phyloP scores from a whole-genome alignment of 2,329 filamentous ascomycete species.

The Aspergillus fructus region DNA sequence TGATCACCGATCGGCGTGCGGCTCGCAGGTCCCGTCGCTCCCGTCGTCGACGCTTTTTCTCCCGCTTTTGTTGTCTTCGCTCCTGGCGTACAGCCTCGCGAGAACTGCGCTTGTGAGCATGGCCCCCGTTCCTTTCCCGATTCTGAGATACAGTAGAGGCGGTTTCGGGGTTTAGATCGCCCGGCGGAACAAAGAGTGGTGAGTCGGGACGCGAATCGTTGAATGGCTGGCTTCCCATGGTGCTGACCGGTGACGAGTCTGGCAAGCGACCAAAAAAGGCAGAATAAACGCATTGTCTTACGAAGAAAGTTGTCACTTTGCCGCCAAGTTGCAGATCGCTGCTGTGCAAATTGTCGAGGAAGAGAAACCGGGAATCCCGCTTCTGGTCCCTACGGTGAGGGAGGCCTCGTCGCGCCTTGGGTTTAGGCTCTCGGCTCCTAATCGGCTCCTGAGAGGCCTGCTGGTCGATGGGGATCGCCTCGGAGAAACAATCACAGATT shows the following conservation, averaged over 20 bases:
- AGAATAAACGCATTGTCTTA: background rate
- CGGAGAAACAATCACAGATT: constrained; percentile 18
- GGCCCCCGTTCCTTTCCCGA: background rate
- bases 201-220: too few relatives aligned
- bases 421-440: background rate
- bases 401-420: constrained; percentile 11
- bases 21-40: background rate
- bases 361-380: constrained; percentile 21
- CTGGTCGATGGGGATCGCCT: constrained; percentile 14
- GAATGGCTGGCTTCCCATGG: too few relatives aligned
- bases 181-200: background rate
- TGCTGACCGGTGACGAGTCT: background rate
- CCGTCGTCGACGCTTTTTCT: background rate
- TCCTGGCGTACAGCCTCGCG: background rate
- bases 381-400: constrained; percentile 14
- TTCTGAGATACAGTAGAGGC: too few relatives aligned
- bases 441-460: background rate
- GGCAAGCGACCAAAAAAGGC: background rate
- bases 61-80: background rate
- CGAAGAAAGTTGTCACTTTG: background rate
- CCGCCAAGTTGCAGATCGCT: background rate
- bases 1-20: background rate
- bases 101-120: background rate
- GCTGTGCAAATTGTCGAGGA: constrained; percentile 20
- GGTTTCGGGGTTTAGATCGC: too few relatives aligned